These are phyloP conservation scores for Hippophae gyantsensis DNA, from an alignment of 306 rosid species.

Conservation along the genomic window DNA sequence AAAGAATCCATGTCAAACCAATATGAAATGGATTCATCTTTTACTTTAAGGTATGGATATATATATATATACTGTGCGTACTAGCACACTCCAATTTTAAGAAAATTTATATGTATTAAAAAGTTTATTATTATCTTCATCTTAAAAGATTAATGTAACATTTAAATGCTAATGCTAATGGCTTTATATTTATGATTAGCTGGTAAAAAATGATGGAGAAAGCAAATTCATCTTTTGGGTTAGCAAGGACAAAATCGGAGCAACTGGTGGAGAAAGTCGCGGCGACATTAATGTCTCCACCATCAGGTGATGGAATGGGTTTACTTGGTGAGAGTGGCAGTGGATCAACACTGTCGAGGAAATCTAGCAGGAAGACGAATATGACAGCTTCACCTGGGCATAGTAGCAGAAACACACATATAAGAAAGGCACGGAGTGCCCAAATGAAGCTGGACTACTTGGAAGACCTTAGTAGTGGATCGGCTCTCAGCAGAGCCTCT, in stretches of 20 bases:
- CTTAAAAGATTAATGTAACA: too few species aligned
- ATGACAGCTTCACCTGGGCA: constrained; percentile 49
- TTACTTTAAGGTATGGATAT: too few species aligned
- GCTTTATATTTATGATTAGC: too few species aligned
- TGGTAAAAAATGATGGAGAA: constrained; percentile 36
- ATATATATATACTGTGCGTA: too few species aligned
- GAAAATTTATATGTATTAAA: too few species aligned
- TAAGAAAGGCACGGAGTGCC: constrained; percentile 81
- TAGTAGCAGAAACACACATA: constrained; percentile 53
- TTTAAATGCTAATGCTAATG: too few species aligned
- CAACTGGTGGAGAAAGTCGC: constrained; percentile 50
- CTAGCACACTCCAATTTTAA: too few species aligned
- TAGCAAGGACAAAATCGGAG: constrained; percentile 69
- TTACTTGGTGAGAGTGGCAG: constrained; percentile 8
- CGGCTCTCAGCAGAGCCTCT: constrained; percentile 83
- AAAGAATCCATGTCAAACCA: too few species aligned
- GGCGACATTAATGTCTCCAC: constrained; percentile 39
- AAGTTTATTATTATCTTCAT: too few species aligned
- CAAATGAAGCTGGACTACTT: constrained; percentile 60
- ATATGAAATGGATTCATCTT: too few species aligned
- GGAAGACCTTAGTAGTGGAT: constrained; percentile 68
- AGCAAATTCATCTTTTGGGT: constrained; percentile 19
- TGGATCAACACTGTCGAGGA: constrained; percentile 39
- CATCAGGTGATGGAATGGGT: constrained; percentile 23
- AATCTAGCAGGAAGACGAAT: constrained; percentile 55